Evolutionary conservation across 139 green algal genomes (phyloP).

Genomic region (Coccomyxa sp.): DNA sequence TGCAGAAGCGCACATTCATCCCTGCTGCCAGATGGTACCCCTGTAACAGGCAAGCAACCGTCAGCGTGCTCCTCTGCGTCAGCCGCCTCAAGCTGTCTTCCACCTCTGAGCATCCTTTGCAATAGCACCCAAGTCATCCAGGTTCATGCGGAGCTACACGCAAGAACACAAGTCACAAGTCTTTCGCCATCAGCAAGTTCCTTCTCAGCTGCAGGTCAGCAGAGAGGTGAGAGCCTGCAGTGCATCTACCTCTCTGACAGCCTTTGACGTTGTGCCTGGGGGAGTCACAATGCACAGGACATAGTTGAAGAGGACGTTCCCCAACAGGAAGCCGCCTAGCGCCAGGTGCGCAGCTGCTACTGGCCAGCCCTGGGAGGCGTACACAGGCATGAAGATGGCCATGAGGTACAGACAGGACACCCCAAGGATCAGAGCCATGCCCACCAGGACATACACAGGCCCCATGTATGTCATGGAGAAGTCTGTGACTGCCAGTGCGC

Average conservation of each 20-base stretch:
- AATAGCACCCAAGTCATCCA: too few species aligned
- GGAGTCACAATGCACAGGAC: slow-evolving; percentile 26
- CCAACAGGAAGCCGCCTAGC: slow-evolving; percentile 28
- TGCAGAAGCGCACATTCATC: slow-evolving; percentile 19
- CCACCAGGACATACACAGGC: background rate
- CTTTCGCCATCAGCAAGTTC: too few species aligned
- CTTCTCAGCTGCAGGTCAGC: too few species aligned
- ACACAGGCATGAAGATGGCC: background rate
- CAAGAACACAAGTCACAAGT: too few species aligned
- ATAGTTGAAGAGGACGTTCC: slow-evolving; percentile 48
- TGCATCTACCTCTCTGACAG: too few species aligned
- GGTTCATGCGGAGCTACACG: too few species aligned
- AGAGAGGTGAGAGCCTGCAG: too few species aligned
- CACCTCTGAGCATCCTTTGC: too few species aligned
- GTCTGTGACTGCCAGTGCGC: too few species aligned
- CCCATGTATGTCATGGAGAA: background rate
- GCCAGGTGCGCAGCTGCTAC: background rate
- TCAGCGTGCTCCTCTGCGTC: too few species aligned
- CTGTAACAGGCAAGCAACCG: background rate
- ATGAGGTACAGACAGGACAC: background rate
- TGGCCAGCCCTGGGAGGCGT: background rate
- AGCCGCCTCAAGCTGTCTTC: too few species aligned
- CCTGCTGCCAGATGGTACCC: background rate
- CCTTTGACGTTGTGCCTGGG: slow-evolving; percentile 34
- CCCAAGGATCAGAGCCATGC: background rate